Conservation (phyloP, 192 early-diverging fungal species). For the Entomortierella parvispora region DNA sequence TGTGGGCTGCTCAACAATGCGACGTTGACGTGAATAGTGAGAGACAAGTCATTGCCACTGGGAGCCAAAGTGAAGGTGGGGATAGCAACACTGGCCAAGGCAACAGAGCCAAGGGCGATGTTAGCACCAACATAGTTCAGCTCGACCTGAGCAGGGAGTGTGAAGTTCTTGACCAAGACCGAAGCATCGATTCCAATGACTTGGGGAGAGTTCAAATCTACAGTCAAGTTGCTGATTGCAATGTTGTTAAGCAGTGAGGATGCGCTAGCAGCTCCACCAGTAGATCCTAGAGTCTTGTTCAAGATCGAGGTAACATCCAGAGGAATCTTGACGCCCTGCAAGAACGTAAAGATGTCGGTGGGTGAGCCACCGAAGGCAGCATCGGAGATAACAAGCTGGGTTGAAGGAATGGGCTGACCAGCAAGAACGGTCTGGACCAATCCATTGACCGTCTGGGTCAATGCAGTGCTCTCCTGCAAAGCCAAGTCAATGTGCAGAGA, state of each 20-base stretch:
- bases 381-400: constrained; percentile 4
- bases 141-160: constrained; percentile 17
- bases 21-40: constrained; percentile 8
- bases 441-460: constrained; percentile 15
- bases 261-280: constrained; percentile 5
- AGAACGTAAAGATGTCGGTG: constrained; percentile 13
- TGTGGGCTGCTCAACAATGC: constrained; percentile 6
- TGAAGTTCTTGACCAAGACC: constrained; percentile 20
- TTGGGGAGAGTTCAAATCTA: constrained; percentile 27
- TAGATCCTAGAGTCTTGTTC: constrained; percentile 2
- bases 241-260: constrained; percentile 7
- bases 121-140: constrained; percentile 30
- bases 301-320: constrained; percentile 12
- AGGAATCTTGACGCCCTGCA: constrained; percentile 22
- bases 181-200: constrained; percentile 19
- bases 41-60: neutral
- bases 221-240: constrained; percentile 4
- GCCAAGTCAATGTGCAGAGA: neutral
- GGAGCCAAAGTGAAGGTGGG: constrained; percentile 17
- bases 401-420: constrained; percentile 13
- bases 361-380: constrained; percentile 21
- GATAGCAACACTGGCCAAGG: constrained; percentile 11
- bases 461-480: constrained; percentile 8
- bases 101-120: constrained; percentile 2
- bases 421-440: constrained; percentile 9